Base-by-base conservation (phyloP, 805 yeast species). In the Saturnispora sekii region DNA sequence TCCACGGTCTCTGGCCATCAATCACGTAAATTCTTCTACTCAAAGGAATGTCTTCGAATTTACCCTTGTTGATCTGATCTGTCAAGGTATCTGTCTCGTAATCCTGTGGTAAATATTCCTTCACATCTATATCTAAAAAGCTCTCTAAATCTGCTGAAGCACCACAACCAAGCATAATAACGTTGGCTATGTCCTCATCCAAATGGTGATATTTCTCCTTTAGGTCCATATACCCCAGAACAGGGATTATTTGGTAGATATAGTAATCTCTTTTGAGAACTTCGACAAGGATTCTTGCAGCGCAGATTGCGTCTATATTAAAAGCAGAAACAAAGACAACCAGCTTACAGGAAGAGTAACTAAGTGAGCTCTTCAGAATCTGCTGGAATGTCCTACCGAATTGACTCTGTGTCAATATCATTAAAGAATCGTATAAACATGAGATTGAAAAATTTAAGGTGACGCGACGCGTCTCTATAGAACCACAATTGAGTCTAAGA, bases 1-100 rank as follows among this genome's bases (percentile, higher is more conserved):
- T 89, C 97, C 98, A 93, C 4, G 98, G 99, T 51, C 97, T 68
- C 52, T 84, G 93, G 3, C 95, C 88, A 63, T 93, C 99, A 45
- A 93, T 71, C 10, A 94, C 75, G 55, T 86, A 94, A 2, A 90
- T 74, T 46, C 72, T 76, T 51, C 93, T 71, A 40, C 65, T 72
- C 35, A 72, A 59, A 38, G 60, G 56, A 31, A 67, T 50, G 16
- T 52, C 46, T 2, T 41, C 34, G 5, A 38, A 38, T 16, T 35
- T 43, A 2, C 40, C 39, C 1, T 10, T 10, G 9, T 29, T 42
- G 2, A 50, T 41, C 10, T 48, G 18, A 0, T 32, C 30, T 10
- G 44, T 43, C 3, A 47, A 40, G 2, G 16, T 10, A 4, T 38
- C 41, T 5, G 14, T 11, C 12, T 15, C 17, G 32, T 43, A 37